phyloP scores from a whole-genome alignment of 202 grass and related monocot genomes.

The Brachypodium distachyon region DNA sequence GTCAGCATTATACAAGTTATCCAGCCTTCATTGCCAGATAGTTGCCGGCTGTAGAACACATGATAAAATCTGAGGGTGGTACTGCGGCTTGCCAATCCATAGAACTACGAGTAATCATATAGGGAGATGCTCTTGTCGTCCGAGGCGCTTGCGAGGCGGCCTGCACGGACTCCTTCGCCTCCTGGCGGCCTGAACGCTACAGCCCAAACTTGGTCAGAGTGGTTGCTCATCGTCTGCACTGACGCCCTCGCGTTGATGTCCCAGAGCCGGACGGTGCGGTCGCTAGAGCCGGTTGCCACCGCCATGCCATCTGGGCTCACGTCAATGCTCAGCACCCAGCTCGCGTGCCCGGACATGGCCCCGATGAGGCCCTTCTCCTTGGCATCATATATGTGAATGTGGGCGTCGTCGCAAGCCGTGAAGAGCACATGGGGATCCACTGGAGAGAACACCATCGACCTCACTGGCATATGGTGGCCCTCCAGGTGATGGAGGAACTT shows the following conservation, averaged over 20 bases:
- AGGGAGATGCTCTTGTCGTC: slow-evolving; percentile 89
- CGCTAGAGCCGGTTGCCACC: slow-evolving; percentile 69
- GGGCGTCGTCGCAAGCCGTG: slow-evolving; percentile 63
- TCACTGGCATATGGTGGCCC: slow-evolving; percentile 84
- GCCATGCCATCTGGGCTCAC: slow-evolving; percentile 76
- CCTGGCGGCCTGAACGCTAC: slow-evolving; percentile 68
- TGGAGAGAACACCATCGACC: slow-evolving; percentile 88
- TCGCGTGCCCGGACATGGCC: slow-evolving; percentile 72
- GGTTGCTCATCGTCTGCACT: slow-evolving; percentile 88
- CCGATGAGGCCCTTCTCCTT: slow-evolving; percentile 78
- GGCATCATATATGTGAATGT: slow-evolving; percentile 87
- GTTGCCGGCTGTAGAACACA: neutral
- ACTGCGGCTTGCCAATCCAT: neutral
- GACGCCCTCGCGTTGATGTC: slow-evolving; percentile 65
- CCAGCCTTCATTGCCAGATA: neutral
- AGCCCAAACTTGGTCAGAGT: slow-evolving; percentile 78
- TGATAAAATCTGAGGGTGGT: neutral
- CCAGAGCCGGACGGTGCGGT: slow-evolving; percentile 76
- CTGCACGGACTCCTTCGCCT: slow-evolving; percentile 48
- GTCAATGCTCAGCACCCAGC: slow-evolving; percentile 79
- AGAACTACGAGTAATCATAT: slow-evolving; percentile 78
- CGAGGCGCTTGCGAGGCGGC: slow-evolving; percentile 66
- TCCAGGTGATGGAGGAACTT: slow-evolving; percentile 91
- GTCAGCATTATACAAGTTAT: neutral
- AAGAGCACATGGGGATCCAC: slow-evolving; percentile 81